These are phyloP conservation scores for Sergeia podlipaevii DNA, from an alignment of 208 protist species.

Conservation along the genomic window DNA sequence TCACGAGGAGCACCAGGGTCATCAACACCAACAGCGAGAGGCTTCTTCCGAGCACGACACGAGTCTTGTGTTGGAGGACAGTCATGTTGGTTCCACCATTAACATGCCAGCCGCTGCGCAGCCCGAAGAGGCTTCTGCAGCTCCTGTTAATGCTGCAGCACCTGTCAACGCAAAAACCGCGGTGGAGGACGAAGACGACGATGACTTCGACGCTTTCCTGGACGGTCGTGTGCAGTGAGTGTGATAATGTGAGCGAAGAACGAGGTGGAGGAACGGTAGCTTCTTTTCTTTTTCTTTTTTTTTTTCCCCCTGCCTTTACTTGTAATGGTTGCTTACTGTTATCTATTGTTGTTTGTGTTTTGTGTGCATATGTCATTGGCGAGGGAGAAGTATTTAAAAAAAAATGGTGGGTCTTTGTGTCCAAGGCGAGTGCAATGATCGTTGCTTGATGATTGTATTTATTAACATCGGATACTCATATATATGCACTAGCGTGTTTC, in stretches of 20 bases:
- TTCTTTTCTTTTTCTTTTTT: constrained; percentile 12
- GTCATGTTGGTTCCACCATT: no score
- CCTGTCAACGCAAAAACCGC: neutral
- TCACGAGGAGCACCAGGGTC: neutral
- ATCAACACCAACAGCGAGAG: neutral
- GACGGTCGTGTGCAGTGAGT: constrained; percentile 20
- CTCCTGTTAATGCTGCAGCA: neutral
- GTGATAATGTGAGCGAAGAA: neutral
- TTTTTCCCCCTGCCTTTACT: neutral
- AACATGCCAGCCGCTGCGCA: neutral
- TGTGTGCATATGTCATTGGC: no score
- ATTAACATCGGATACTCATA: no score
- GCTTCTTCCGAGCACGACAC: neutral
- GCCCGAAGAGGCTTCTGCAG: neutral
- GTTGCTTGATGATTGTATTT: no score
- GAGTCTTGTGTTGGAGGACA: no score
- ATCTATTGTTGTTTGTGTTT: no score
- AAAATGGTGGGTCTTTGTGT: no score
- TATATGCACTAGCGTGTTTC: no score
- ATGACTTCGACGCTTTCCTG: constrained; percentile 80
- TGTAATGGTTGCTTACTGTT: neutral
- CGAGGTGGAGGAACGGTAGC: no score
- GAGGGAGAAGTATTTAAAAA: no score
- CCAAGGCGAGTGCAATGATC: no score
- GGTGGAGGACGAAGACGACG: constrained; percentile 23